Conservation (phyloP, 495 filamentous ascomycete genomes). For the Tetracladium setigerum region DNA sequence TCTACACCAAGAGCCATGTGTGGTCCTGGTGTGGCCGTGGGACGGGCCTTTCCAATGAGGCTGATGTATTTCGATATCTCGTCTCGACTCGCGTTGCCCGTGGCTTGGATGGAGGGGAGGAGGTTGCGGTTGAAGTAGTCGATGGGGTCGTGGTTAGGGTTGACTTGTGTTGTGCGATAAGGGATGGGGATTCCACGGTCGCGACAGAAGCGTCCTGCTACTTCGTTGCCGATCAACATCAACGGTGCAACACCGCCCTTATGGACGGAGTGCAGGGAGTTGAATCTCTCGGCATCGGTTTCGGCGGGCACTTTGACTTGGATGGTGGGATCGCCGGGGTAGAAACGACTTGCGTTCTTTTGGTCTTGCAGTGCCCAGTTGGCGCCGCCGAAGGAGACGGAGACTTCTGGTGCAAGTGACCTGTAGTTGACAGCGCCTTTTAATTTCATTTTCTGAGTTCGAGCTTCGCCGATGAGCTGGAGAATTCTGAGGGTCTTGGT, state of each 20-base stretch:
- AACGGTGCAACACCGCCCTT: conserved; percentile 38
- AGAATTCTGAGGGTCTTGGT: conserved; percentile 11
- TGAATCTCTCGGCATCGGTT: background rate
- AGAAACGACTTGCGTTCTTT: background rate
- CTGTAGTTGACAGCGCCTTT: conserved; percentile 7
- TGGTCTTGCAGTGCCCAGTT: background rate
- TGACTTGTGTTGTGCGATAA: conserved; percentile 61
- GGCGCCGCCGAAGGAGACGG: conserved; percentile 2
- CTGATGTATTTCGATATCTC: conserved; percentile 28
- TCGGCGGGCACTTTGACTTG: background rate
- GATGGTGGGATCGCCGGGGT: conserved; percentile 15
- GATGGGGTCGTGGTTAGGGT: conserved; percentile 40
- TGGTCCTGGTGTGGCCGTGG: conserved; percentile 41
- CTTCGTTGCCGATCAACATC: conserved; percentile 74
- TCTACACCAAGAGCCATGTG: conserved; percentile 57
- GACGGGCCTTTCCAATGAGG: conserved; percentile 43
- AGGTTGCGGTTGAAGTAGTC: conserved; percentile 25
- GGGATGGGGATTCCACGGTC: conserved; percentile 70
- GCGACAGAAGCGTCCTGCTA: conserved; percentile 65
- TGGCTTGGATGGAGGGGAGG: conserved; percentile 22
- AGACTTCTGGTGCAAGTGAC: background rate
- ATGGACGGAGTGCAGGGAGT: background rate
- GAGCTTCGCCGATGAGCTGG: conserved; percentile 11
- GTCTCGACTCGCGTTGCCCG: conserved; percentile 19
- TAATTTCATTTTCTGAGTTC: background rate